phyloP scores from a whole-genome alignment of 345 rosid genomes.

The Odontarrhena argentea region DNA sequence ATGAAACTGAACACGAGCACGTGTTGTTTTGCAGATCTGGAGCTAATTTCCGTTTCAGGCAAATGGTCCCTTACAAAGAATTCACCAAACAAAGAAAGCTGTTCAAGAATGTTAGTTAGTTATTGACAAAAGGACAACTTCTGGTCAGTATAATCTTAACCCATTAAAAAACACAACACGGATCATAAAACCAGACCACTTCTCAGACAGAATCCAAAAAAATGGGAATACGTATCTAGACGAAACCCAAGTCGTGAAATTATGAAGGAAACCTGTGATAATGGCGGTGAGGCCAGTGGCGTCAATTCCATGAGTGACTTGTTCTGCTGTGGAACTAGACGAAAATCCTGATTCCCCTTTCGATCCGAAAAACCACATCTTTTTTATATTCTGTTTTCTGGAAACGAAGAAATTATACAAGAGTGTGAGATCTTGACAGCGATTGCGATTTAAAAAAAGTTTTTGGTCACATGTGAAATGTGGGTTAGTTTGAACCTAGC shows the following conservation, averaged over 20 bases:
- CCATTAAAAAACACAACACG: not conserved
- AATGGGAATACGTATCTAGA: not conserved
- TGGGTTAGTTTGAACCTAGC: no score
- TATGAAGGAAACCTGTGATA: slow-evolving; percentile 58
- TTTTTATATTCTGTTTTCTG: not conserved
- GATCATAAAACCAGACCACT: no score
- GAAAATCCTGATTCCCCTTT: slow-evolving; percentile 50
- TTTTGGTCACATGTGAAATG: no score
- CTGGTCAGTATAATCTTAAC: not conserved
- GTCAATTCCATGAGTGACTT: slow-evolving; percentile 67
- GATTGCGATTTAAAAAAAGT: not conserved
- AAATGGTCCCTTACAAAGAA: slow-evolving; percentile 27
- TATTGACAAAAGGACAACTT: slow-evolving; percentile 6
- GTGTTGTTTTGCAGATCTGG: not conserved
- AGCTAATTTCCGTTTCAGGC: not conserved
- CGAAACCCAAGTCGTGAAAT: not conserved
- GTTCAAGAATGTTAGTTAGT: not conserved
- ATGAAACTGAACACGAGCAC: slow-evolving; percentile 7
- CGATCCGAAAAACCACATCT: slow-evolving; percentile 40
- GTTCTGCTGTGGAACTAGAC: slow-evolving; percentile 65
- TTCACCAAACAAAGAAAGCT: slow-evolving; percentile 20
- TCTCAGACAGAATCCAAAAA: not conserved
- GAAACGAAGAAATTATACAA: not conserved
- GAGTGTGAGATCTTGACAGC: no score
- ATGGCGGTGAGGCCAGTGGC: slow-evolving; percentile 77